Conservation (phyloP, 2,329 filamentous ascomycete genomes). For the Penicillium freii region DNA sequence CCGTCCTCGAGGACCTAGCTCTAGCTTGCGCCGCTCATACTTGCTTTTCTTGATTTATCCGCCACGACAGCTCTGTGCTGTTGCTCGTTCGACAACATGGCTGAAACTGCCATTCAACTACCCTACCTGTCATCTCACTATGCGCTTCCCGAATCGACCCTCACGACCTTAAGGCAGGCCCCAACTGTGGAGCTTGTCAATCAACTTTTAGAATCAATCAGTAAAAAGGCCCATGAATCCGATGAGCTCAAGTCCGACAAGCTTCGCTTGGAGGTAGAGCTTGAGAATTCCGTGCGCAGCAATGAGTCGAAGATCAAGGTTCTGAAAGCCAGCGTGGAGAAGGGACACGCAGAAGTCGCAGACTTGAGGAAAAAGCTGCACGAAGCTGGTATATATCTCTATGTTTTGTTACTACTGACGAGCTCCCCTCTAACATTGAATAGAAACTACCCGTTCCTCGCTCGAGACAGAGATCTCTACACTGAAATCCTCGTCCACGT, state of each 20-base stretch:
- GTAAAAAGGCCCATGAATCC: slow-evolving; percentile 75
- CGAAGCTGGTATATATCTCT: slow-evolving; percentile 64
- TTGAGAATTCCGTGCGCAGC: slow-evolving; percentile 83
- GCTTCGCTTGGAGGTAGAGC: slow-evolving; percentile 82
- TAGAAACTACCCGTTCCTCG: slow-evolving; percentile 72
- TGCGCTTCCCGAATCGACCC: slow-evolving; percentile 54
- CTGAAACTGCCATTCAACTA: slow-evolving; percentile 55
- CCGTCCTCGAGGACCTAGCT: slow-evolving; percentile 8
- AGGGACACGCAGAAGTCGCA: slow-evolving; percentile 78
- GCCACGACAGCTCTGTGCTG: slow-evolving; percentile 18
- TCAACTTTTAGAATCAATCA: slow-evolving; percentile 70
- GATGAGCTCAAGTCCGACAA: slow-evolving; percentile 84
- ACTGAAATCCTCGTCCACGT: slow-evolving; percentile 71
- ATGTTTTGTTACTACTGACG: background rate
- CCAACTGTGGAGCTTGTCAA: slow-evolving; percentile 76
- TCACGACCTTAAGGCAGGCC: slow-evolving; percentile 55
- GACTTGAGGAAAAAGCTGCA: slow-evolving; percentile 77
- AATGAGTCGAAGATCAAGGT: slow-evolving; percentile 79
- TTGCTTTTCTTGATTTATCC: slow-evolving; percentile 3
- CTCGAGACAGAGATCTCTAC: slow-evolving; percentile 79
- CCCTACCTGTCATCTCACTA: slow-evolving; percentile 60
- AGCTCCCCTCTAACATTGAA: slow-evolving; percentile 19
- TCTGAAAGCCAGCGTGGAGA: slow-evolving; percentile 77
- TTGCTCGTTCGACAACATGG: slow-evolving; percentile 46
- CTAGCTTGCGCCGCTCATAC: slow-evolving; percentile 9